A percentile compares a stretch with the other conserved stretches of the same genome.
Evolutionary conservation across 768 basidiomycete genomes (phyloP).

Genomic region (Macrolepiota albuminosa): DNA sequence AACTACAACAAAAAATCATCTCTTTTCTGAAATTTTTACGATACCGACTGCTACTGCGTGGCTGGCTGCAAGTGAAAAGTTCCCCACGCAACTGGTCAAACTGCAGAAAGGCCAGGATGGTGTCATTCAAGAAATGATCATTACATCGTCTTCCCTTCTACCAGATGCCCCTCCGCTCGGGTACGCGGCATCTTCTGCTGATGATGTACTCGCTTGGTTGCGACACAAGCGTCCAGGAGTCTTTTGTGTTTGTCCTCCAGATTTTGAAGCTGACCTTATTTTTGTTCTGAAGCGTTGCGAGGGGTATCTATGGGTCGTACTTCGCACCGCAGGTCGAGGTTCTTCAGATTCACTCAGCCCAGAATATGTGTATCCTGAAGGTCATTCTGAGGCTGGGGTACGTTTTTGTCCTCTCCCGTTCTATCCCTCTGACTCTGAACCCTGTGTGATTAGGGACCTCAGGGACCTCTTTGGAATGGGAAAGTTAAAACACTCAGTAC

Average conservation of each 20-base stretch:
- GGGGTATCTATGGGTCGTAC: background rate
- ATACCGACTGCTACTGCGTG: background rate
- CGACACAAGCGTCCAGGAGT: background rate
- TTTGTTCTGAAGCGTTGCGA: background rate
- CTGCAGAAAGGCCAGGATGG: background rate
- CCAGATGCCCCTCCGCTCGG: background rate
- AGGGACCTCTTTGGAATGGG: background rate
- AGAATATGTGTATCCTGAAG: background rate
- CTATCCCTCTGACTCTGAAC: too few species aligned
- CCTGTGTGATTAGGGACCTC: background rate
- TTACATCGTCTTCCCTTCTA: background rate
- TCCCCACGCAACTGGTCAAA: background rate
- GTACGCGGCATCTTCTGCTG: background rate
- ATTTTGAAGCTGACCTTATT: background rate
- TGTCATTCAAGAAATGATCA: background rate
- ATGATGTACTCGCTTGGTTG: conserved; percentile 2
- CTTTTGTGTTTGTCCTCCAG: conserved; percentile 1
- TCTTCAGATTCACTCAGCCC: background rate
- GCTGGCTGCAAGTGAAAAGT: background rate
- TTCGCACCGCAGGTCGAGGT: background rate
- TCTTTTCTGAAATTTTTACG: background rate
- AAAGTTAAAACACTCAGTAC: background rate
- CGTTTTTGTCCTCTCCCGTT: background rate
- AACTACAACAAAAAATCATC: background rate
- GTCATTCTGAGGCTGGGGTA: background rate